phyloP scores from a whole-genome alignment of 345 rosid species.

The Eucalyptus paniculata region DNA sequence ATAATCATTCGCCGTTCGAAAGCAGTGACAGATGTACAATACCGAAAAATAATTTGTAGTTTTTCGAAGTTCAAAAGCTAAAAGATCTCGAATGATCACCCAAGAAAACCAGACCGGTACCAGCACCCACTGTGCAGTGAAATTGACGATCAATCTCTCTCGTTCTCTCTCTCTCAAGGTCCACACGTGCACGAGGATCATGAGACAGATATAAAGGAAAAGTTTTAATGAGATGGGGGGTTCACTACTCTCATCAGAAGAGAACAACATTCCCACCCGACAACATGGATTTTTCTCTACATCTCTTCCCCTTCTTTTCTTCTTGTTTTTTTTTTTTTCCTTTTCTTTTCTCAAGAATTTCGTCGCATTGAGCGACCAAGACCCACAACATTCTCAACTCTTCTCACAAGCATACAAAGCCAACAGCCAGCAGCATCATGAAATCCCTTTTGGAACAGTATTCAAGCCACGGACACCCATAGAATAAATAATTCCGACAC shows the following conservation, averaged over 20 bases:
- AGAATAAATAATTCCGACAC: background rate
- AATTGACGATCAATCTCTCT: background rate
- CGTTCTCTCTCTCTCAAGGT: background rate
- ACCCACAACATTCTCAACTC: background rate
- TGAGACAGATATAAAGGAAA: background rate
- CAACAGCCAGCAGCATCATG: background rate
- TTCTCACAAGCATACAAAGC: background rate
- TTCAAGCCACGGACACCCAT: background rate
- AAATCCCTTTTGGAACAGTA: background rate
- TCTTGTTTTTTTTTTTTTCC: background rate
- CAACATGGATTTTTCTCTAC: background rate
- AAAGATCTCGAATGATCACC: background rate
- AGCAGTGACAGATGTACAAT: background rate
- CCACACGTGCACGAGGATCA: background rate
- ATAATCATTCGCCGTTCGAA: rapidly evolving
- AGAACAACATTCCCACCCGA: background rate
- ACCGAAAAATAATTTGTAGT: background rate
- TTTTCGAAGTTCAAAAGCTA: background rate
- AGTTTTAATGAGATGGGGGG: background rate
- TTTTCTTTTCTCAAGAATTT: background rate
- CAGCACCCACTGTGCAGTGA: background rate
- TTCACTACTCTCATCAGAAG: background rate
- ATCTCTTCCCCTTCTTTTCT: background rate
- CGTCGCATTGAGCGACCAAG: background rate
- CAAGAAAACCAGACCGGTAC: background rate